phyloP scores from a whole-genome alignment of 2,329 filamentous ascomycete species.

The Apiospora malaysiana region DNA sequence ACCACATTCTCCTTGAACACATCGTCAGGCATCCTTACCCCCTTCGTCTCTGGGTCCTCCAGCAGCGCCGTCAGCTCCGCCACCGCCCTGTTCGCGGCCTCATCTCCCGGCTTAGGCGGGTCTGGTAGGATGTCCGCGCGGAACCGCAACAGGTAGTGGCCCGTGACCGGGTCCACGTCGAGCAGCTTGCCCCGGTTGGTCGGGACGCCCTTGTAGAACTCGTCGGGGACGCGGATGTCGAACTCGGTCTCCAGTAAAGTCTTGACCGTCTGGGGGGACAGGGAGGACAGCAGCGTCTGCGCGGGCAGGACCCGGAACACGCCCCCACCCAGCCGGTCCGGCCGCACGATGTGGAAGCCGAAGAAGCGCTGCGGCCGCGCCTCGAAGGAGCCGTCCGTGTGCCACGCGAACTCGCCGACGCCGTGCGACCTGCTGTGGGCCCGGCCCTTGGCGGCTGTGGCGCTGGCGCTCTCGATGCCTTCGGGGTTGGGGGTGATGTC shows the following conservation, averaged over 20 bases:
- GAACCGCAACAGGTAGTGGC: neutral
- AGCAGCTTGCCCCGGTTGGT: constrained; percentile 2
- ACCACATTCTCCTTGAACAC: neutral
- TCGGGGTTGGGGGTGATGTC: neutral
- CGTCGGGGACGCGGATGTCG: neutral
- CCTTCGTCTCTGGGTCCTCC: neutral
- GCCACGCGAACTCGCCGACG: neutral
- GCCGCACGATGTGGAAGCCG: neutral
- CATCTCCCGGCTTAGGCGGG: neutral
- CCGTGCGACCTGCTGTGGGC: neutral
- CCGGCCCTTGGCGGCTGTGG: neutral
- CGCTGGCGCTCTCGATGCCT: neutral
- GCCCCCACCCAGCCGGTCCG: constrained; percentile 24
- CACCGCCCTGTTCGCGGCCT: neutral
- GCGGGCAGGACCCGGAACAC: constrained; percentile 16
- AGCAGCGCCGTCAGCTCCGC: neutral
- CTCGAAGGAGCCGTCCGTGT: neutral
- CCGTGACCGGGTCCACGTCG: neutral
- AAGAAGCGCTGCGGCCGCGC: neutral
- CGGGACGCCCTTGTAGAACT: constrained; percentile 1
- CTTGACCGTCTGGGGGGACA: neutral
- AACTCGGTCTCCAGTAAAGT: neutral
- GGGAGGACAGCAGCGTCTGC: neutral
- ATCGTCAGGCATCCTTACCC: neutral
- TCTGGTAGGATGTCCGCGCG: neutral